Evolutionary conservation across 768 basidiomycete species (phyloP), one percentile per base, ranked within the genome.

Genomic region (Suillus subalutaceus): DNA sequence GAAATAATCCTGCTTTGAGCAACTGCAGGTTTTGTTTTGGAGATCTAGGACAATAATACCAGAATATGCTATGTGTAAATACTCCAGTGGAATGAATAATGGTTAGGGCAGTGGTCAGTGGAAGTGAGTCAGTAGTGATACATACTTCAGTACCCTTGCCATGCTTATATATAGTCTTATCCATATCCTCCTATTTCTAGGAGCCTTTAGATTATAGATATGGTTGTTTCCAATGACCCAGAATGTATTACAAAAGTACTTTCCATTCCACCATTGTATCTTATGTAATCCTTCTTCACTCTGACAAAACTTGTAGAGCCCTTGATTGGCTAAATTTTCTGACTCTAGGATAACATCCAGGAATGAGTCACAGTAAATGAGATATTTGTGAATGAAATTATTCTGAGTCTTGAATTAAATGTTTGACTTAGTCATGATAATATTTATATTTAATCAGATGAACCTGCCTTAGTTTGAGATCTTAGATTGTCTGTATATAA

Each of bases 201-300:
- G 32, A 18, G 30, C 30, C 38, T 26, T 41, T n/a, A 35, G 37
- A 5, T 2, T 1, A n/a, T 26, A 72, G 74, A 63, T 72, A 75
- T 0, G 64, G 66, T 0, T 30, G 5, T 0, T 72, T 72, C 0
- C 67, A 35, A 57, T 78, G 77, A 1, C 75, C 74, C 2, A 72
- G 2, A 64, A 66, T 3, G 44, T 70, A 2, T 48, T 38, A 4
- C 61, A 13, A 26, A 69, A 75, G 46, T 84, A 70, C 0, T 41
- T 56, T 1, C 72, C 71, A 46, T 69, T 73, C 74, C 74, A 74
- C 16, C 50, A 10, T 55, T 73, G 53, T 1, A 75, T 26, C 13
- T 69, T 63, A 61, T 75, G 16, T 1, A 38, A 32, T 3, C 59
- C 65, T n/a, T 62, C 41, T 6, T 40, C 1, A 46, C 16, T 7